Evolutionary conservation across 1,139 yeast species (phyloP).

Genomic region (Kodamaea ohmeri): DNA sequence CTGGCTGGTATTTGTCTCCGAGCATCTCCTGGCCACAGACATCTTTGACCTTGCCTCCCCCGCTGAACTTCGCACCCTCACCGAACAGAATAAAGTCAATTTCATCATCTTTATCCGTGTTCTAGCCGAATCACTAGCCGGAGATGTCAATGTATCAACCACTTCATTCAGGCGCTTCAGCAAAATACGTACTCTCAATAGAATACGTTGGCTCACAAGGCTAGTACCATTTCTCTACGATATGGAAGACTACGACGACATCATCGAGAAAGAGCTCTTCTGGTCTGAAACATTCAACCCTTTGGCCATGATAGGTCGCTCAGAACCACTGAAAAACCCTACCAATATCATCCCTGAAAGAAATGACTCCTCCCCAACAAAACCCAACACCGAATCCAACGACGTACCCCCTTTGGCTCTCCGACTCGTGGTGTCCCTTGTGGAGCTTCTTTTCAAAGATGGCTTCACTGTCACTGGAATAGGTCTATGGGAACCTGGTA

Average conservation of each 20-base stretch:
- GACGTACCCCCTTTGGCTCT: background rate
- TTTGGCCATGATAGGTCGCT: conserved; percentile 18
- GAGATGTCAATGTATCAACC: conserved; percentile 1
- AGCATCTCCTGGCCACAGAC: conserved; percentile 42
- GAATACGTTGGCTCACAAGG: conserved; percentile 63
- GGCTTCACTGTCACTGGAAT: conserved; percentile 4
- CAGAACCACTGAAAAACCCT: background rate
- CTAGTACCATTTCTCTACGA: conserved; percentile 70
- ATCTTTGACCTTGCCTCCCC: conserved; percentile 45
- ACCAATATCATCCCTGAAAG: background rate
- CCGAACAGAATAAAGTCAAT: conserved; percentile 57
- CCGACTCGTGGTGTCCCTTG: background rate
- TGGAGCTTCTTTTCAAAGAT: conserved; percentile 8
- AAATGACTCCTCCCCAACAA: background rate
- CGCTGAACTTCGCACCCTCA: conserved; percentile 56
- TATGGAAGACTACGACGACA: conserved; percentile 30
- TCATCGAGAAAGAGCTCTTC: conserved; percentile 41
- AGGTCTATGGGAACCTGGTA: conserved; percentile 5
- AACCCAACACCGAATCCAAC: background rate
- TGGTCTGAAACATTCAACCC: conserved; percentile 29
- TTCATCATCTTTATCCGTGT: conserved; percentile 52
- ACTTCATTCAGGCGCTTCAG: conserved; percentile 4
- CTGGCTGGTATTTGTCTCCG: conserved; percentile 48
- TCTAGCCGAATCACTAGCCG: conserved; percentile 33
- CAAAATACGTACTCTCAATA: conserved; percentile 42